These are phyloP conservation scores for Oehlia diaphana DNA, from an alignment of 192 early-diverging fungal species.

Conservation along the genomic window DNA sequence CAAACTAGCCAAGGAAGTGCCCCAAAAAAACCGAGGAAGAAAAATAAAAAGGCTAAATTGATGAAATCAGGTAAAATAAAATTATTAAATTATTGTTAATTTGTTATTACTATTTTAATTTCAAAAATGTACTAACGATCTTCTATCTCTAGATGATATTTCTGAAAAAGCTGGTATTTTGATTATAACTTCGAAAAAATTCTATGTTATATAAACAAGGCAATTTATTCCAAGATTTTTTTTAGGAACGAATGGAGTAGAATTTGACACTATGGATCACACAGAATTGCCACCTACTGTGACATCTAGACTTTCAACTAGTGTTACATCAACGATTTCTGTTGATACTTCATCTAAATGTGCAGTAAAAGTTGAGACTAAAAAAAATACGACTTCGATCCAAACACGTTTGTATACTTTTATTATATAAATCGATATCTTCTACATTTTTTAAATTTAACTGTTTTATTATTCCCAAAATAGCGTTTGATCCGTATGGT, in stretches of 20 bases:
- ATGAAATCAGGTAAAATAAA: background rate
- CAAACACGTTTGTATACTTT: background rate
- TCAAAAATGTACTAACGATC: background rate
- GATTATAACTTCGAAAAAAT: background rate
- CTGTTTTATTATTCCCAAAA: background rate
- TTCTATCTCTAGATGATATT: background rate
- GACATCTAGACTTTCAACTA: background rate
- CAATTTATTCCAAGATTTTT: background rate
- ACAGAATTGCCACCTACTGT: background rate
- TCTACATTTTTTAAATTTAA: background rate
- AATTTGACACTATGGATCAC: background rate
- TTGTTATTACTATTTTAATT: background rate
- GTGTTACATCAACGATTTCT: background rate
- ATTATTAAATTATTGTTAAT: background rate
- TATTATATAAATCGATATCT: background rate
- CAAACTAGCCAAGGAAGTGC: background rate
- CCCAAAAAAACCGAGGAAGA: background rate
- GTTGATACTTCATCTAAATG: background rate
- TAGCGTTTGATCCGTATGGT: no score
- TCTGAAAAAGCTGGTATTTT: background rate
- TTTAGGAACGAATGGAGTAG: background rate
- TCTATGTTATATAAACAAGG: background rate
- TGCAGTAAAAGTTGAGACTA: background rate
- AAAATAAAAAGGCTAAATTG: background rate
- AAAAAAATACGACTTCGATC: background rate